Evolutionary conservation across 139 green algal species (phyloP).

Genomic region (Gonium pectorale): DNA sequence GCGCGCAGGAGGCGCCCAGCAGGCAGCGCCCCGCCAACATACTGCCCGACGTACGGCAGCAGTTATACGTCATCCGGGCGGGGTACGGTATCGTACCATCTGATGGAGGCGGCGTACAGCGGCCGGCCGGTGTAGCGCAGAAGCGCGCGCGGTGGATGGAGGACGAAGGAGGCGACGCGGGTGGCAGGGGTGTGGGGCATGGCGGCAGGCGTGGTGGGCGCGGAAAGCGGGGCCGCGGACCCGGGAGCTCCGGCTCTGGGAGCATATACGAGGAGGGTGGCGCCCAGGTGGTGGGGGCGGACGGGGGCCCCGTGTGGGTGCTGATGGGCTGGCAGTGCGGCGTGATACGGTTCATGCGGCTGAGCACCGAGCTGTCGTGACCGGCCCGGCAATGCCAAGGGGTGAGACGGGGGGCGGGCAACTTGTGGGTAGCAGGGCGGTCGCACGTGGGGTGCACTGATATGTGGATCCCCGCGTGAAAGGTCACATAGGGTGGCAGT

Average conservation of each 20-base stretch:
- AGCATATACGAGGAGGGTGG: not conserved
- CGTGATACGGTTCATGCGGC: slow-evolving; percentile 23
- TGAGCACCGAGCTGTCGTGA: slow-evolving; percentile 4
- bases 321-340: slow-evolving; percentile 33
- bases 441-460: no score
- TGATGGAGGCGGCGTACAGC: no score
- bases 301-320: slow-evolving; percentile 10
- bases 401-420: no score
- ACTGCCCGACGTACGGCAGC: slow-evolving; percentile 3
- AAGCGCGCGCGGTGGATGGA: not conserved
- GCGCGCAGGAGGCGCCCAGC: not conserved
- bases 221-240: not conserved
- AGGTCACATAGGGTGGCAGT: no score
- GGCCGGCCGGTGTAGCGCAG: not conserved
- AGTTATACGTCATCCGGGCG: slow-evolving; percentile 16
- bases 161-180: not conserved
- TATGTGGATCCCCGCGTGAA: no score
- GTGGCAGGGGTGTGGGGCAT: not conserved
- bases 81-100: not conserved
- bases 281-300: not conserved
- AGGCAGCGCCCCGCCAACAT: not conserved
- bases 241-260: not conserved
- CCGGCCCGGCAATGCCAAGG: no score
- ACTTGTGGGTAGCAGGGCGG: no score
- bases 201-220: not conserved